Conservation (phyloP, 805 yeast genomes). For the Brettanomyces anomalus region DNA sequence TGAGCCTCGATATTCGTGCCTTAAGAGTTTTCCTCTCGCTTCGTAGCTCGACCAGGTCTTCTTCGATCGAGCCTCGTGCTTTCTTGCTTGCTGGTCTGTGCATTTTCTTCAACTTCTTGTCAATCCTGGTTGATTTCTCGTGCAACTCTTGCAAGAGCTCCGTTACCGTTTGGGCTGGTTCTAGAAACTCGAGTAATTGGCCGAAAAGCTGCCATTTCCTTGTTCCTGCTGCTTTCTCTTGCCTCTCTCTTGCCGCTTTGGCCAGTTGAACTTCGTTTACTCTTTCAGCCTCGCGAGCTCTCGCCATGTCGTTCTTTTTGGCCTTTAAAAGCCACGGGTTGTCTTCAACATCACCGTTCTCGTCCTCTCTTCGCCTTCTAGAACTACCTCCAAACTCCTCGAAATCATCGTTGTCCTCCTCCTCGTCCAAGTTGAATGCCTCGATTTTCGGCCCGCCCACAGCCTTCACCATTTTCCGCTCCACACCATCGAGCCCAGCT, state of each 20-base stretch:
- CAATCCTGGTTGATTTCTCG: conserved; percentile 11
- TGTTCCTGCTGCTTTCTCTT: conserved; percentile 7
- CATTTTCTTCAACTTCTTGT: conserved; percentile 22
- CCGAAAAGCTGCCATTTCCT: conserved; percentile 16
- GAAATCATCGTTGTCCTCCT: conserved; percentile 48
- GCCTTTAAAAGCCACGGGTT: conserved; percentile 25
- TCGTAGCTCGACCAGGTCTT: conserved; percentile 7
- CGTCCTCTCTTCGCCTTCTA: conserved; percentile 37
- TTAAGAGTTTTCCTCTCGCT: conserved; percentile 9
- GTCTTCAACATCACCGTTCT: conserved; percentile 22
- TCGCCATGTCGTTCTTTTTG: conserved; percentile 15
- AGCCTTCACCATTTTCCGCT: no score
- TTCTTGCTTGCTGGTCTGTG: not conserved
- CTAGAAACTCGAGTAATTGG: conserved; percentile 33
- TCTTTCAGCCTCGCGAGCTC: conserved; percentile 18
- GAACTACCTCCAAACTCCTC: conserved; percentile 40
- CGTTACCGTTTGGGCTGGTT: conserved; percentile 52
- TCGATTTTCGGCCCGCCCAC: conserved; percentile 37
- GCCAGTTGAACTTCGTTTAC: conserved; percentile 18
- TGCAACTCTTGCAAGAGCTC: conserved; percentile 42
- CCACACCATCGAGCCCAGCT: no score
- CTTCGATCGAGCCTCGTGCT: conserved; percentile 6
- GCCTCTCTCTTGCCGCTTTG: conserved; percentile 5
- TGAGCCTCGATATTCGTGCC: conserved; percentile 22
- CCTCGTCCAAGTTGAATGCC: conserved; percentile 51